phyloP scores from a whole-genome alignment of 2,329 filamentous ascomycete species.

The Orbilia blumenaviensis region DNA sequence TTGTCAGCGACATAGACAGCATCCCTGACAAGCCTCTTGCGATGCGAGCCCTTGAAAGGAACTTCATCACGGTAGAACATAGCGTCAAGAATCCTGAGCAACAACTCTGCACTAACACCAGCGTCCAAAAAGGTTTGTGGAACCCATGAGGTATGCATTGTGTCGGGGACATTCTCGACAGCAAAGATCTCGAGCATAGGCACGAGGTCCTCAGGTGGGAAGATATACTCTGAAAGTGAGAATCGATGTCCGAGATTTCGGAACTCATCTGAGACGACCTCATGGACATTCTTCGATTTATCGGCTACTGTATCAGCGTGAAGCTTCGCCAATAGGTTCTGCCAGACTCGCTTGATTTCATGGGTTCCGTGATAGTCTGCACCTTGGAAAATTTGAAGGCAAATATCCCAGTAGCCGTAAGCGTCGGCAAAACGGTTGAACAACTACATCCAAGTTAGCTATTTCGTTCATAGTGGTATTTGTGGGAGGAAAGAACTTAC shows the following conservation, averaged over 20 bases:
- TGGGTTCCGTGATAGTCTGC: constrained; percentile 89
- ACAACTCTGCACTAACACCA: constrained; percentile 69
- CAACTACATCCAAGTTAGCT: constrained; percentile 67
- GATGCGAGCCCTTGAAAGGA: constrained; percentile 70
- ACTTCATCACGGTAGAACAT: constrained; percentile 74
- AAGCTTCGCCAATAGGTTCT: constrained; percentile 77
- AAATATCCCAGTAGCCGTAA: constrained; percentile 92
- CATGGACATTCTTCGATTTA: constrained; percentile 69
- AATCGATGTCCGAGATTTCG: constrained; percentile 73
- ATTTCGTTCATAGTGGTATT: neutral
- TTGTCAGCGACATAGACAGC: constrained; percentile 70
- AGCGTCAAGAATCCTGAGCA: constrained; percentile 71
- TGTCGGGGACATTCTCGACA: constrained; percentile 69
- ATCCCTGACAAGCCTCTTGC: constrained; percentile 69
- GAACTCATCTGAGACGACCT: constrained; percentile 72
- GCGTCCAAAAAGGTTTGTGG: constrained; percentile 73
- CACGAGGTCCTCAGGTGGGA: constrained; percentile 67
- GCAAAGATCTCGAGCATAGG: constrained; percentile 72
- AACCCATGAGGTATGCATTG: constrained; percentile 64
- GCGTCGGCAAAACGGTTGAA: constrained; percentile 92
- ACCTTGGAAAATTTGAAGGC: constrained; percentile 87
- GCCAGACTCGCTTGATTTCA: constrained; percentile 86
- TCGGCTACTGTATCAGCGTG: constrained; percentile 68
- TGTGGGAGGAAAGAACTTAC: constrained; percentile 66
- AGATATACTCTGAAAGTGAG: constrained; percentile 72